Conservation (phyloP, 768 basidiomycete genomes). For the Leccinum imitatum region DNA sequence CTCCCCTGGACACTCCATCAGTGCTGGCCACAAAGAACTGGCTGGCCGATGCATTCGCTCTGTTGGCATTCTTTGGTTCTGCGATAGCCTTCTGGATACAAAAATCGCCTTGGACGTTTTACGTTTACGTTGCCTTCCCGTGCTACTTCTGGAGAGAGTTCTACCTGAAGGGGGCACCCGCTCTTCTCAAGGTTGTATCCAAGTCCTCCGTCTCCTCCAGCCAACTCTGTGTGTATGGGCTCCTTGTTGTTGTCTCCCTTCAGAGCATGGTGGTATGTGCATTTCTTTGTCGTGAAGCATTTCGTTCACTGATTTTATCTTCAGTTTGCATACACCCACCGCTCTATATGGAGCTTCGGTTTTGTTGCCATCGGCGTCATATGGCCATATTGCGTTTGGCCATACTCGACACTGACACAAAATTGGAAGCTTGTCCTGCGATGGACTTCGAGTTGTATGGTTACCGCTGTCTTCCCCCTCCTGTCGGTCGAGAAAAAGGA, state of each 20-base stretch:
- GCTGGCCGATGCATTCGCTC: constrained; percentile 22
- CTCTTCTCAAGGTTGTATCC: constrained; percentile 11
- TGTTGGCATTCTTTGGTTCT: constrained; percentile 36
- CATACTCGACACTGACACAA: constrained; percentile 29
- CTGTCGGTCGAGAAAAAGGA: constrained; percentile 73
- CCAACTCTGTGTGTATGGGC: constrained; percentile 25
- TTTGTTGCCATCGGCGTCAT: constrained; percentile 56
- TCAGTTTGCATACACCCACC: constrained; percentile 69
- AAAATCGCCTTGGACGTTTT: constrained; percentile 67
- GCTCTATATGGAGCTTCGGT: constrained; percentile 71
- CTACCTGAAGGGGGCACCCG: constrained; percentile 23
- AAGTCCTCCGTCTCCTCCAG: constrained; percentile 25
- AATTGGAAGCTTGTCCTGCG: constrained; percentile 28
- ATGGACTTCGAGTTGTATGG: constrained; percentile 53
- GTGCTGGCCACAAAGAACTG: background rate
- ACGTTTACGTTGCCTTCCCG: constrained; percentile 73
- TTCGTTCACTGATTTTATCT: constrained; percentile 2
- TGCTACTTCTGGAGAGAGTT: constrained; percentile 75
- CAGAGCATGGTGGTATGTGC: constrained; percentile 72
- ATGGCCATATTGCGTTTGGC: constrained; percentile 66
- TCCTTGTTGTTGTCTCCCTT: constrained; percentile 44
- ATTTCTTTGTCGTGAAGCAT: background rate
- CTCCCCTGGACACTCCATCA: constrained; percentile 32
- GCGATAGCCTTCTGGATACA: constrained; percentile 61
- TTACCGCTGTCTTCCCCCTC: constrained; percentile 67